Evolutionary conservation across 441 rosid genomes (phyloP).

Genomic region (Croton setiger): DNA sequence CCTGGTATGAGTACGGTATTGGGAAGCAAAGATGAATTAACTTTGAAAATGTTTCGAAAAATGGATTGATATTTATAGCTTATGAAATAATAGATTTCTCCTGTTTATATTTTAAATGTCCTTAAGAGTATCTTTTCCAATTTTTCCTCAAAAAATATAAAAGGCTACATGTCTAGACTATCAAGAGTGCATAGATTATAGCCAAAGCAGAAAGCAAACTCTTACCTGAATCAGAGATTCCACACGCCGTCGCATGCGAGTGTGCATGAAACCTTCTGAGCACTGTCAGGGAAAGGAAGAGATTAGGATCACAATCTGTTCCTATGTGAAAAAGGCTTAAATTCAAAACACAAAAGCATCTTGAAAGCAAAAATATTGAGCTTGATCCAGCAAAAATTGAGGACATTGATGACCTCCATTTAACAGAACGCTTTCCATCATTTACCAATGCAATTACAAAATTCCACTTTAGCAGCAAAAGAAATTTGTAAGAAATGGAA

Average conservation of each 20-base stretch:
- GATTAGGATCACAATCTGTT: slow-evolving; percentile 11
- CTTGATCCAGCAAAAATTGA: not conserved
- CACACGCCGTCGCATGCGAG: slow-evolving; percentile 89
- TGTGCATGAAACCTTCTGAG: slow-evolving; percentile 96
- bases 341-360: not conserved
- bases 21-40: not conserved
- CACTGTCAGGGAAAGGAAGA: slow-evolving; percentile 40
- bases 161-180: not conserved
- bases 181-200: not conserved
- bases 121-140: not conserved
- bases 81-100: not conserved
- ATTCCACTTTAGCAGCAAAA: too few species aligned
- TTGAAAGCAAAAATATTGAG: not conserved
- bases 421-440: not conserved
- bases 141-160: not conserved
- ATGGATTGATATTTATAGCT: not conserved
- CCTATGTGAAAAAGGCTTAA: too few species aligned
- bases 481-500: too few species aligned
- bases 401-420: not conserved
- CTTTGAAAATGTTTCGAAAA: not conserved
- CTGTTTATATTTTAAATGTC: not conserved
- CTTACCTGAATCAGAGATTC: slow-evolving; percentile 88
- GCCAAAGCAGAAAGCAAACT: not conserved
- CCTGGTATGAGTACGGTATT: not conserved
- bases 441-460: not conserved